A percentile compares a stretch with the other conserved stretches of the same genome.
Evolutionary conservation across 1,284 basidiomycete species (phyloP).

Genomic region (Ustilago xerochloae): DNA sequence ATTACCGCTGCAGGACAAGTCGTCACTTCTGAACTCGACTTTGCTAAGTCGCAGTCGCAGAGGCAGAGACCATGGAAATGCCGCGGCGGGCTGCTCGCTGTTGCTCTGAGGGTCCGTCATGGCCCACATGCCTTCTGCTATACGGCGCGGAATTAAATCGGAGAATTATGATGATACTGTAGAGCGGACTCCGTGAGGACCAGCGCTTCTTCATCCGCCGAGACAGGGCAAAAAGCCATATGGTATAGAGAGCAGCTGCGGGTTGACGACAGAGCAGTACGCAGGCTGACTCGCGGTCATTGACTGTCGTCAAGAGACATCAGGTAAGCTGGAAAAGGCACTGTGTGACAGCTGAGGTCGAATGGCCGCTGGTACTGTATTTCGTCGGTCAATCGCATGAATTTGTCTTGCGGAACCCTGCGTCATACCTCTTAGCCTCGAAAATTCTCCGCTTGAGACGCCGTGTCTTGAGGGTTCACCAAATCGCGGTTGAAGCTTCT

Average conservation of each 20-base stretch:
- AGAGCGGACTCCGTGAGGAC: not conserved
- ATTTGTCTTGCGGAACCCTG: not conserved
- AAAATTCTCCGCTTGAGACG: not conserved
- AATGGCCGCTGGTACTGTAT: too few species aligned
- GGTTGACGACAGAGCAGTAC: not conserved
- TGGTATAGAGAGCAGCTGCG: too few species aligned
- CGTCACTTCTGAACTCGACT: not conserved
- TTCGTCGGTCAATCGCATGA: too few species aligned
- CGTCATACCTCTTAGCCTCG: not conserved
- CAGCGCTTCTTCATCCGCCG: too few species aligned
- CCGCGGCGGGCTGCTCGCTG: too few species aligned
- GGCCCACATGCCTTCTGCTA: too few species aligned
- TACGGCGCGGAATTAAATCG: not conserved
- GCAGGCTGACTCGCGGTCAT: not conserved
- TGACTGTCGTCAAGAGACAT: not conserved
- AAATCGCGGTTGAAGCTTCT: too few species aligned
- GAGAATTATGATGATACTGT: not conserved
- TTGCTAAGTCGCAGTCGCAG: too few species aligned
- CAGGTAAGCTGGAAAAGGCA: not conserved
- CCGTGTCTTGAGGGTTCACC: too few species aligned
- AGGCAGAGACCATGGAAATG: too few species aligned
- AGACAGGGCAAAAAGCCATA: too few species aligned
- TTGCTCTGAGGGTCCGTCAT: too few species aligned
- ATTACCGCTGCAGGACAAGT: slow-evolving; percentile 16
- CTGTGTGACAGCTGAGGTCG: not conserved